Percentiles rank a stretch among this genome's conserved stretches.
phyloP scores from a whole-genome alignment of 2,329 filamentous ascomycete genomes.

The Epicoccum nigrum region DNA sequence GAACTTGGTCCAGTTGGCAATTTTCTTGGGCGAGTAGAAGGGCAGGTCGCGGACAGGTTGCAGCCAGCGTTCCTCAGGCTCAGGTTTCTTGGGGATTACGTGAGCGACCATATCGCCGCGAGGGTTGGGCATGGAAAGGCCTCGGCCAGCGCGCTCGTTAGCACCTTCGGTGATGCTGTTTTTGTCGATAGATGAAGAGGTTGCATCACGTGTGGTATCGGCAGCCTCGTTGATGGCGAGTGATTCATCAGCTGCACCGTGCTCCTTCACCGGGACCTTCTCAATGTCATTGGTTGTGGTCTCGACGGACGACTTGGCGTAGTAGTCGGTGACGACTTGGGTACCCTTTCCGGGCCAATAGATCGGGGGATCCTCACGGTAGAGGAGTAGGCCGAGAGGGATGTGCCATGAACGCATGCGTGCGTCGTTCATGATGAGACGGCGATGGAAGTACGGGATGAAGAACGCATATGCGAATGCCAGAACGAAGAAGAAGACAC shows the following conservation, averaged over 20 bases:
- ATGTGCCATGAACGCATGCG: slow-evolving; percentile 35
- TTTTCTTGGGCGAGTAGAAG: slow-evolving; percentile 35
- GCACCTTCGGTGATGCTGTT: slow-evolving; percentile 18
- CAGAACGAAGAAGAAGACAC: slow-evolving; percentile 34
- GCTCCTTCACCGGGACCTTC: slow-evolving; percentile 9
- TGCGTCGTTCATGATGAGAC: slow-evolving; percentile 33
- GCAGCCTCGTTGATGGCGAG: not conserved
- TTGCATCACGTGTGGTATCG: slow-evolving; percentile 2
- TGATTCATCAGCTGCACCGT: slow-evolving; percentile 6
- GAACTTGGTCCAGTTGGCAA: slow-evolving; percentile 51
- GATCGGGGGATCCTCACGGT: slow-evolving; percentile 48
- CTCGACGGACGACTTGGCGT: slow-evolving; percentile 39
- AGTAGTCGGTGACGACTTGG: slow-evolving; percentile 49
- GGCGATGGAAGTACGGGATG: slow-evolving; percentile 36
- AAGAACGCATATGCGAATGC: slow-evolving; percentile 35
- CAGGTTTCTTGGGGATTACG: slow-evolving; percentile 31
- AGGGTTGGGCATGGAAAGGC: slow-evolving; percentile 7
- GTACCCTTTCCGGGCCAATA: slow-evolving; percentile 50
- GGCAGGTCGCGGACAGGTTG: slow-evolving; percentile 44
- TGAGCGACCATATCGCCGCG: slow-evolving; percentile 12
- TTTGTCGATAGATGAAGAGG: slow-evolving; percentile 16
- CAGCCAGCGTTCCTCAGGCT: slow-evolving; percentile 43
- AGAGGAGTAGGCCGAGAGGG: slow-evolving; percentile 48
- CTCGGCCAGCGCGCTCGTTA: slow-evolving; percentile 8
- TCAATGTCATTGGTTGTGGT: slow-evolving; percentile 25